Evolutionary conservation across 352 stramenopile genomes (phyloP).

Genomic region (Phytophthora pisi): DNA sequence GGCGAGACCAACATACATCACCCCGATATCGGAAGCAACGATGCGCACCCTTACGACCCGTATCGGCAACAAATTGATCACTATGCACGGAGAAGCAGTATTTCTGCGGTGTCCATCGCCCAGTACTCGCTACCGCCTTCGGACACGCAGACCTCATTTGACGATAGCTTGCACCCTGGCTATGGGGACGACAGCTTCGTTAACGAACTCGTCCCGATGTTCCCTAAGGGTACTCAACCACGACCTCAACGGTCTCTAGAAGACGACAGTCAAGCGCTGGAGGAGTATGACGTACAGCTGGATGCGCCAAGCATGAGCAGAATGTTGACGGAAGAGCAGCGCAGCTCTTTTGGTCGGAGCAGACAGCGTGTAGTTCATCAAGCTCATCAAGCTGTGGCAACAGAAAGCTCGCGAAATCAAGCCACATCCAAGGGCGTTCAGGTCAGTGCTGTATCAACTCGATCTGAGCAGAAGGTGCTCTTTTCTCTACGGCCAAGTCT

Average conservation of each 20-base stretch:
- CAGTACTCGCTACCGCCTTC: constrained; percentile 72
- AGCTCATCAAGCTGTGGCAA: neutral
- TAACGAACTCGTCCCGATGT: constrained; percentile 71
- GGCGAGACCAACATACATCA: constrained; percentile 1
- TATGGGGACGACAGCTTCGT: constrained; percentile 51
- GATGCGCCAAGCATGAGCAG: constrained; percentile 41
- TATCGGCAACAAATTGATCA: constrained; percentile 40
- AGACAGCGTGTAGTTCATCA: constrained; percentile 16
- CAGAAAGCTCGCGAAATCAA: constrained; percentile 10
- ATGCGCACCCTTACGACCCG: constrained; percentile 9
- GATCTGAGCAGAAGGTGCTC: constrained; percentile 1
- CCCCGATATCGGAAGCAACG: constrained; percentile 6
- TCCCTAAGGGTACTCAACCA: constrained; percentile 30
- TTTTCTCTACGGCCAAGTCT: constrained; percentile 9
- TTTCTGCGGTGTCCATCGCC: constrained; percentile 19
- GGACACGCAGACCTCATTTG: constrained; percentile 66
- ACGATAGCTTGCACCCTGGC: constrained; percentile 44
- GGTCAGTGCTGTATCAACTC: neutral
- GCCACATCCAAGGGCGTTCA: neutral
- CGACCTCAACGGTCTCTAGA: constrained; percentile 15
- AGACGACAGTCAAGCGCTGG: constrained; percentile 20
- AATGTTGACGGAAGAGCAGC: constrained; percentile 30
- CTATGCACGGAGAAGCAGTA: too few species aligned
- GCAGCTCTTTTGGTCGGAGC: constrained; percentile 24
- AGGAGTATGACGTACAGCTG: constrained; percentile 48